These are phyloP conservation scores for Corylus avellana DNA, from an alignment of 306 rosid species.

Conservation along the genomic window DNA sequence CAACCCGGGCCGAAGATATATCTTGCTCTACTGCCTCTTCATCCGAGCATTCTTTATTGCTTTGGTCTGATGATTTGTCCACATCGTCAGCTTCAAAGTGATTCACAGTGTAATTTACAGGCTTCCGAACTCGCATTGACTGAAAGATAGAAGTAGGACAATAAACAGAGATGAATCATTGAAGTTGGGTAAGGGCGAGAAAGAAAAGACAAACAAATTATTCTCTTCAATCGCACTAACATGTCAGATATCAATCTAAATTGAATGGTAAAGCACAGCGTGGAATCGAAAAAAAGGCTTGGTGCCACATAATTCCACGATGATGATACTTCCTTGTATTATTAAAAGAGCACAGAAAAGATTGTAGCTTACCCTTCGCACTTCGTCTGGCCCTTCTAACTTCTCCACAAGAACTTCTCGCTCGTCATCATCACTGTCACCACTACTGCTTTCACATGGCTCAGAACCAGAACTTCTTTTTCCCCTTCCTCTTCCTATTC, in stretches of 20 bases:
- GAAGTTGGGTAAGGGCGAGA: background rate
- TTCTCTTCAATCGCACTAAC: background rate
- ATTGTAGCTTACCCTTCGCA: slow-evolving; percentile 64
- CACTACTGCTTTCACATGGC: slow-evolving; percentile 38
- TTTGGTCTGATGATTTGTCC: slow-evolving; percentile 36
- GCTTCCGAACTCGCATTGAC: slow-evolving; percentile 69
- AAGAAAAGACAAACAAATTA: background rate
- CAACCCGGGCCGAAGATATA: slow-evolving; percentile 14
- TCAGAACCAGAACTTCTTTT: slow-evolving; percentile 38
- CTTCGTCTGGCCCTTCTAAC: slow-evolving; percentile 35
- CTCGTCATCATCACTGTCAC: slow-evolving; percentile 40
- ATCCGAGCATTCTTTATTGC: slow-evolving; percentile 26
- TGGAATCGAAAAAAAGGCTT: background rate
- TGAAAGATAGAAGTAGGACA: slow-evolving; percentile 32
- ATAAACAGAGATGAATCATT: slow-evolving; percentile 18
- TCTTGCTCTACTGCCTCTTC: slow-evolving; percentile 35
- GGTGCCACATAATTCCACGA: background rate
- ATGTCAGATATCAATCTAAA: background rate
- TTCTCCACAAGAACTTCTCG: slow-evolving; percentile 32
- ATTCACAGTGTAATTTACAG: slow-evolving; percentile 49
- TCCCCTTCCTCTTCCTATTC: slow-evolving; percentile 47
- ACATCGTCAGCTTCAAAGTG: slow-evolving; percentile 48
- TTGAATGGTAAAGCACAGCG: background rate
- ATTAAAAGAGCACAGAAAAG: slow-evolving; percentile 8
- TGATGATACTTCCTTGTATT: slow-evolving; percentile 1